phyloP scores from a whole-genome alignment of 768 basidiomycete species.

The Coprinellus micaceus region DNA sequence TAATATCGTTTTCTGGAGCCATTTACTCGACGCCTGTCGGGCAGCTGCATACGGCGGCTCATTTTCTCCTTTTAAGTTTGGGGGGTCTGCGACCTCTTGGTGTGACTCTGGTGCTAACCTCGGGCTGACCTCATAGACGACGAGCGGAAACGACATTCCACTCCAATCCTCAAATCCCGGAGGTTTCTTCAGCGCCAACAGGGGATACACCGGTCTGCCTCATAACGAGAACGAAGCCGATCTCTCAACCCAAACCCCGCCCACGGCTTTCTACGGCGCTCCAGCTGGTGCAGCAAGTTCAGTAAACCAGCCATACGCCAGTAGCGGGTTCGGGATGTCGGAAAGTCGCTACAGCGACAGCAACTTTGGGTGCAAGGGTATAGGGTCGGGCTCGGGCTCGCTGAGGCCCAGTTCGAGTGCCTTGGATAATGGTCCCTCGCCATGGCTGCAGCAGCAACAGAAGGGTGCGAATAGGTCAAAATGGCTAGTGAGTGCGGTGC shows the following conservation, averaged over 20 bases:
- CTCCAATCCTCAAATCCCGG: not conserved
- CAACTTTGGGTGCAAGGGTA: no score
- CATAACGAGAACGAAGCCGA: not conserved
- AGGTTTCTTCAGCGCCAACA: not conserved
- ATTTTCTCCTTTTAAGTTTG: no score
- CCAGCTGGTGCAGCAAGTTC: no score
- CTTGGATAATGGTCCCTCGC: not conserved
- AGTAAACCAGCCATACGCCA: not conserved
- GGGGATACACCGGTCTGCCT: not conserved
- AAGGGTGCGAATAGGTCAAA: conserved; percentile 19
- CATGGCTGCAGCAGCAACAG: conserved; percentile 1
- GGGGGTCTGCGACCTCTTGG: no score
- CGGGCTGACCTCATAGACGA: no score
- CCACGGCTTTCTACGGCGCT: not conserved
- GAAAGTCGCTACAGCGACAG: not conserved
- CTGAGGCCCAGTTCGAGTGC: not conserved
- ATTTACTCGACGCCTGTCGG: not conserved
- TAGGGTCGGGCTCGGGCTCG: not conserved
- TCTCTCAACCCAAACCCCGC: not conserved
- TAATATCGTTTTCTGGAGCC: not conserved
- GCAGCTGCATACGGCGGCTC: not conserved
- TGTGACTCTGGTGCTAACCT: no score
- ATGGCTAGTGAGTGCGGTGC: conserved; percentile 21
- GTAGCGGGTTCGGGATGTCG: not conserved
- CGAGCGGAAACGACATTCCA: not conserved